These are phyloP conservation scores for Cystobasidium ongulense DNA, from an alignment of 768 basidiomycete species.

Conservation along the genomic window DNA sequence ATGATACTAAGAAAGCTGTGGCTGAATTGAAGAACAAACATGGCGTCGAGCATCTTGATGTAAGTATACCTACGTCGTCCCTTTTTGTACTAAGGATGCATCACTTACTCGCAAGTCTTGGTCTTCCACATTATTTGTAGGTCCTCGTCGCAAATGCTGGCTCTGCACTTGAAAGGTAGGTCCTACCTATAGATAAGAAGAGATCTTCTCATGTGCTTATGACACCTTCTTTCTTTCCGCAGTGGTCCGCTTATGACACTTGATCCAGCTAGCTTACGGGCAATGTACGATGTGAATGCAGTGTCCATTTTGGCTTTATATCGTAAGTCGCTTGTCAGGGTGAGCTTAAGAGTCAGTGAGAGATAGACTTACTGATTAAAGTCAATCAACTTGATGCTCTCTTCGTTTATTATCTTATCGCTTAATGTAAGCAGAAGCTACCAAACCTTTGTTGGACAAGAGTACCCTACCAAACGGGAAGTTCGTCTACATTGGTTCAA, in stretches of 20 bases:
- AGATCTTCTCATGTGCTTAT: not conserved
- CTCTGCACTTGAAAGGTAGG: not conserved
- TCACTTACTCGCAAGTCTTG: not conserved
- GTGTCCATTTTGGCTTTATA: not conserved
- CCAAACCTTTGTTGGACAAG: not conserved
- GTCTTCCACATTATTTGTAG: not conserved
- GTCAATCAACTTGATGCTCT: too few relatives aligned
- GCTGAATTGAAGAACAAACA: not conserved
- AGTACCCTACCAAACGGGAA: not conserved
- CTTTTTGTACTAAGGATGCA: not conserved
- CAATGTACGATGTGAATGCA: slow-evolving; percentile 5
- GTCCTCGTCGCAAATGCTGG: not conserved
- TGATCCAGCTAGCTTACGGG: not conserved
- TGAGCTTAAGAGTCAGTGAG: too few relatives aligned
- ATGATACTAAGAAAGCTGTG: not conserved
- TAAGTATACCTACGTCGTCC: not conserved
- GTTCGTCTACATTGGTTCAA: not conserved
- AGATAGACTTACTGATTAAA: too few relatives aligned
- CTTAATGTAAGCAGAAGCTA: not conserved
- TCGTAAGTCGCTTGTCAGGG: not conserved
- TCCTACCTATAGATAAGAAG: not conserved
- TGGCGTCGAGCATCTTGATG: not conserved
- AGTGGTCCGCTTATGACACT: not conserved
- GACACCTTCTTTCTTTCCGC: not conserved
- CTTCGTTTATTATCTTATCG: not conserved